Evolutionary conservation across 805 yeast genomes (phyloP).

Genomic region (Metschnikowia continentalis): DNA sequence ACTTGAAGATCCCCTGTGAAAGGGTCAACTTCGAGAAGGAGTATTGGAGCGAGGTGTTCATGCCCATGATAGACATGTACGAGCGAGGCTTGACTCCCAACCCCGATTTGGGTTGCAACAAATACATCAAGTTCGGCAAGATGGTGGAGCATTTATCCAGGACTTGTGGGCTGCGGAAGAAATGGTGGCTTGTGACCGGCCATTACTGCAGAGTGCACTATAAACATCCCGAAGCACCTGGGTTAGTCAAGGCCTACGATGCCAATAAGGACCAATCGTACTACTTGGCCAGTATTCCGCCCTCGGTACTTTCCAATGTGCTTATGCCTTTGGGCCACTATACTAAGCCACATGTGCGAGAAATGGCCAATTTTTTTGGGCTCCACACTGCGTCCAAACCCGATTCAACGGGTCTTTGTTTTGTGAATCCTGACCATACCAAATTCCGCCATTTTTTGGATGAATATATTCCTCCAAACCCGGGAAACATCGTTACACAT

Average conservation of each 20-base stretch:
- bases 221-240: slow-evolving; percentile 19
- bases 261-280: slow-evolving; percentile 83
- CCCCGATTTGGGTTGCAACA: slow-evolving; percentile 89
- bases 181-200: slow-evolving; percentile 90
- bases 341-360: slow-evolving; percentile 69
- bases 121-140: slow-evolving; percentile 80
- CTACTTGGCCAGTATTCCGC: slow-evolving; percentile 69
- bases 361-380: slow-evolving; percentile 51
- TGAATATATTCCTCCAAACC: slow-evolving; percentile 67
- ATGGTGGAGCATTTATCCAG: slow-evolving; percentile 52
- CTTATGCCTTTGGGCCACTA: slow-evolving; percentile 80
- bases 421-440: slow-evolving; percentile 63
- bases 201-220: slow-evolving; percentile 62
- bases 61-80: slow-evolving; percentile 82
- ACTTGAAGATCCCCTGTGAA: slow-evolving; percentile 63
- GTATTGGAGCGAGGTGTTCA: slow-evolving; percentile 89
- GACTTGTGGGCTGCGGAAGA: slow-evolving; percentile 12
- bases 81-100: slow-evolving; percentile 80
- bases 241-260: slow-evolving; percentile 53
- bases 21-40: slow-evolving; percentile 83
- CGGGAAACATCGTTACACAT: slow-evolving; percentile 76
- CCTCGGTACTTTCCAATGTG: slow-evolving; percentile 40
- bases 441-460: slow-evolving; percentile 67
- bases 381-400: slow-evolving; percentile 72
- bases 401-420: slow-evolving; percentile 93